These are phyloP conservation scores for Cryptosporidium baileyi DNA, from an alignment of 169 alveolate genomes.

Conservation along the genomic window DNA sequence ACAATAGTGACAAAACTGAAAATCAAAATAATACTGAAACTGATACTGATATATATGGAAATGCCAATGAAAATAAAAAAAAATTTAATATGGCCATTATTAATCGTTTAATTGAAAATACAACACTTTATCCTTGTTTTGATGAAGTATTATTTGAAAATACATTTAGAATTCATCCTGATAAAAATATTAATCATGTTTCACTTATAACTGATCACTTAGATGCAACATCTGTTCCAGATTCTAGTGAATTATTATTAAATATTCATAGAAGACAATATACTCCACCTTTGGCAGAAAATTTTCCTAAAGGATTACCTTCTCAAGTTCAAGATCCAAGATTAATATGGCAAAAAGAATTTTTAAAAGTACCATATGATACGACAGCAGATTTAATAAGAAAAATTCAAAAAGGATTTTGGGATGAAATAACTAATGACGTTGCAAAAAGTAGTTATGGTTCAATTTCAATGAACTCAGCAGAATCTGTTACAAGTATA, in stretches of 20 bases:
- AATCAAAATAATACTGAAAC: neutral
- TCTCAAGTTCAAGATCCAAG: slow-evolving; percentile 61
- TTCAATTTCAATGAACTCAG: slow-evolving; percentile 6
- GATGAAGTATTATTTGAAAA: slow-evolving; percentile 59
- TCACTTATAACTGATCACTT: slow-evolving; percentile 21
- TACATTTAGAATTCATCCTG: slow-evolving; percentile 52
- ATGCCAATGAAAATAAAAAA: neutral
- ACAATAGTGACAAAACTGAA: neutral
- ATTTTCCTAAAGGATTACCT: slow-evolving; percentile 61
- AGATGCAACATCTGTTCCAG: slow-evolving; percentile 53
- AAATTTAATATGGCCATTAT: neutral
- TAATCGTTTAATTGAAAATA: slow-evolving; percentile 42
- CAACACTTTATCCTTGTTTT: slow-evolving; percentile 59
- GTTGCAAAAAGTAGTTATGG: slow-evolving; percentile 41
- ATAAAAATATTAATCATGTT: slow-evolving; percentile 11
- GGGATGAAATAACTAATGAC: slow-evolving; percentile 65
- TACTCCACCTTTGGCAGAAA: slow-evolving; percentile 66
- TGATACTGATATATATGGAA: slow-evolving; percentile 17
- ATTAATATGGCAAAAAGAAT: slow-evolving; percentile 51
- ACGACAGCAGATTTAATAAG: slow-evolving; percentile 23
- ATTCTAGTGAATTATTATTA: slow-evolving; percentile 21
- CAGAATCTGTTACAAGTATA: neutral
- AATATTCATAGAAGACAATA: slow-evolving; percentile 45
- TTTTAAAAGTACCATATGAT: slow-evolving; percentile 43
- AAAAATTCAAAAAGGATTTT: slow-evolving; percentile 39